Base-by-base conservation (phyloP, 2,329 filamentous ascomycete genomes). In the Cercospora sp. region DNA sequence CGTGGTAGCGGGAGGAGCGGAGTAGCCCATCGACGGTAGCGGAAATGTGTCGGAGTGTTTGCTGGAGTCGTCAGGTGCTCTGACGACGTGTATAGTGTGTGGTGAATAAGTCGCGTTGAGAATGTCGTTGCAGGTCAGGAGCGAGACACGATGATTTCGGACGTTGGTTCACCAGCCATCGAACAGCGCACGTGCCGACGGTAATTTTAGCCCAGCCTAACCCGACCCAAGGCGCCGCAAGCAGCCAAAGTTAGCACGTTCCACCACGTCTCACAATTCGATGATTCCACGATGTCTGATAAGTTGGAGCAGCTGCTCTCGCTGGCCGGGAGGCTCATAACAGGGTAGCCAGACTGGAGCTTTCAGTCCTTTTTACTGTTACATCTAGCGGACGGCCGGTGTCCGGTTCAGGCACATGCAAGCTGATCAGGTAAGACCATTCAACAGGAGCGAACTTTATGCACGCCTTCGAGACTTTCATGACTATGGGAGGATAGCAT, bases 1-100 rank as follows among this genome's bases (percentile, higher is more conserved):
- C 60, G 74, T 73, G 73, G 73, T 73, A 73, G 77, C 77, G 72
- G 76, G 71, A 73, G 74, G 74, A 70, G 77, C 75, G 75, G 77
- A 78, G 77, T 81, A 81, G 80, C 81, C 81, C 81, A 83, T 82
- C 79, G 77, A 81, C 81, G 78, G 55, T 34, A 57, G 37, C 63
- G 57, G 30, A 24, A 32, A 32, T 53, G 34, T 65, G 66, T 37
- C 61, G 45, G 7, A 51, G 28, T 58, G 60, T 61, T 66, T 21
- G 37, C 43, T 61, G 43, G 57, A 43, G 37, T 67, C 70, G 70
- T 57, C 70, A 71, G 70, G 66, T 62, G 7, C 28, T 69, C 67
- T 65, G 67, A 69, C 67, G 64, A 69, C 51, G 32, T 34, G 59
- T 51, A 24, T 34, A 3, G 18, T 63, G 34, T 5, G 66, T 57